phyloP scores from a whole-genome alignment of 2,329 filamentous ascomycete genomes.

The Drechslera avenae region DNA sequence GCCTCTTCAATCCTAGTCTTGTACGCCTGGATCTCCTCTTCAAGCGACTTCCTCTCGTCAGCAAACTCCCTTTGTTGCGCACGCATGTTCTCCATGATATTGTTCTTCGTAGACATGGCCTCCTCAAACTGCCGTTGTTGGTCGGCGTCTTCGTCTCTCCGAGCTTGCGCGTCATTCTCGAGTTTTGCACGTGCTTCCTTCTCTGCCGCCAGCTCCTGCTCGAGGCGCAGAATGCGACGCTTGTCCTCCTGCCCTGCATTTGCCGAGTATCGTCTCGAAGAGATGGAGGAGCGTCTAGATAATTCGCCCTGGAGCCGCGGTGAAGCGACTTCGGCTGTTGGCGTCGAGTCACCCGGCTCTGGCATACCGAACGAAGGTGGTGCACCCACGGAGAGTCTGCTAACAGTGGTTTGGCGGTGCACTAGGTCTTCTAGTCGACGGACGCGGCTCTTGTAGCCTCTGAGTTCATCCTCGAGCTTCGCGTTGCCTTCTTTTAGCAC shows the following conservation, averaged over 20 bases:
- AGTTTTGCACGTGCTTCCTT: conserved; percentile 69
- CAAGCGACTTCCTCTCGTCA: conserved; percentile 80
- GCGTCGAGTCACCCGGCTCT: conserved; percentile 44
- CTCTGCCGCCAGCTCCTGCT: conserved; percentile 77
- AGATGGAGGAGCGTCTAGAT: conserved; percentile 64
- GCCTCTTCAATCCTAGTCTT: conserved; percentile 82
- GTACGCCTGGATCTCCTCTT: conserved; percentile 77
- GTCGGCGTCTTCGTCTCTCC: conserved; percentile 61
- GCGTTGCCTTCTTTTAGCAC: conserved; percentile 58
- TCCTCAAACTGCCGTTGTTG: conserved; percentile 77
- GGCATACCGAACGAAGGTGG: conserved; percentile 43
- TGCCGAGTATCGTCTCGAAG: conserved; percentile 65
- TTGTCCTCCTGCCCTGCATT: conserved; percentile 66
- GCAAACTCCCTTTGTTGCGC: conserved; percentile 87
- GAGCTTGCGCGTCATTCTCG: conserved; percentile 70
- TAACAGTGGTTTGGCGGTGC: conserved; percentile 74
- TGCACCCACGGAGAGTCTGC: conserved; percentile 58
- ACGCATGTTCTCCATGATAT: conserved; percentile 93
- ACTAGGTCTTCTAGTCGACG: conserved; percentile 89
- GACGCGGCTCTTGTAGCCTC: conserved; percentile 89
- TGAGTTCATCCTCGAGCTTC: conserved; percentile 67
- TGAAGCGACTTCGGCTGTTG: conserved; percentile 42
- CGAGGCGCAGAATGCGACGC: conserved; percentile 69
- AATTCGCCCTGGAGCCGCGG: conserved; percentile 50
- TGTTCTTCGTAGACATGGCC: conserved; percentile 87